Percentiles rank a stretch among this genome's conserved stretches.
Conservation (phyloP, 192 early-diverging fungal species). For the Diversispora eburnea region DNA sequence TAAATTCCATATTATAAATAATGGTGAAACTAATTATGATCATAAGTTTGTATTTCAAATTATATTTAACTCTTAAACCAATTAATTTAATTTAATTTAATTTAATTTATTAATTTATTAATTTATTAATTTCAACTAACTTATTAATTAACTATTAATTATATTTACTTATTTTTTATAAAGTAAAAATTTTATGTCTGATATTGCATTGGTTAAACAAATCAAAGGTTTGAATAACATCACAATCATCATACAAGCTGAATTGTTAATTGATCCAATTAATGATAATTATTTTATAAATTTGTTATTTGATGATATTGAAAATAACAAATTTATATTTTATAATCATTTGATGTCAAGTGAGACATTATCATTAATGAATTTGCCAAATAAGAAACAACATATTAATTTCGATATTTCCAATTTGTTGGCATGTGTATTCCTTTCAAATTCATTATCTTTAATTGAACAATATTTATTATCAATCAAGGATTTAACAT, state of each 20-base stretch:
- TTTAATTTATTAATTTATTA: too few species aligned
- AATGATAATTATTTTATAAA: background rate
- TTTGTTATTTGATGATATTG: background rate
- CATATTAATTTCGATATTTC: background rate
- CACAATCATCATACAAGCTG: background rate
- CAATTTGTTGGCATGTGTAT: background rate
- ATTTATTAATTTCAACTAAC: too few species aligned
- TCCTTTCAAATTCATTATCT: background rate
- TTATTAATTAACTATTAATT: too few species aligned
- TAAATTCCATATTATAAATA: too few species aligned
- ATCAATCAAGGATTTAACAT: background rate
- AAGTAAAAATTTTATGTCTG: background rate
- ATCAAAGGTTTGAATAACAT: background rate
- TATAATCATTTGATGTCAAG: background rate
- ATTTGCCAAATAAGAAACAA: background rate
- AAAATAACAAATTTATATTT: background rate
- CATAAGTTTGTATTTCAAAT: too few species aligned
- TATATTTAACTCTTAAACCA: too few species aligned
- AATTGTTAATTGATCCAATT: background rate
- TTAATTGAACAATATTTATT: background rate
- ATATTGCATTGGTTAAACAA: background rate
- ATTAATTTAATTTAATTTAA: too few species aligned
- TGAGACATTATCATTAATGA: background rate
- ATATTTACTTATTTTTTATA: background rate
- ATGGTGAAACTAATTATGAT: too few species aligned